A percentile compares a stretch with the other conserved stretches of the same genome.
phyloP scores from a whole-genome alignment of 73 alveolate species.

The Blepharisma stoltei region DNA sequence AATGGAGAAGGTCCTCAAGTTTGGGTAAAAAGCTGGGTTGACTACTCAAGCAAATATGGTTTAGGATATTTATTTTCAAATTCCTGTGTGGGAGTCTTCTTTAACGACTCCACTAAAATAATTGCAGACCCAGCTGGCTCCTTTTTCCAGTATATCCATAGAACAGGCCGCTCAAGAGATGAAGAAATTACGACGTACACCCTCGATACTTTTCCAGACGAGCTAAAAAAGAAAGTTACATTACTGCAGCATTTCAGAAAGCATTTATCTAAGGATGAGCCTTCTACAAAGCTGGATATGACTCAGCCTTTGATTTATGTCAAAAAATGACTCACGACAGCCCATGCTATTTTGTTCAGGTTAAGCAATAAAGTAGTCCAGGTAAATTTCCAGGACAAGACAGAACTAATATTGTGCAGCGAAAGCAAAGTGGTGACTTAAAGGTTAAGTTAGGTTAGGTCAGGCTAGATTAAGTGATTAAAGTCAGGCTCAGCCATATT shows the following conservation, averaged over 20 bases:
- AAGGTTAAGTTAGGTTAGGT: too few relatives aligned
- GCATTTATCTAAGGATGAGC: conserved; percentile 41
- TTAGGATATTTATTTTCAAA: conserved; percentile 48
- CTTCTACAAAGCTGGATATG: neutral
- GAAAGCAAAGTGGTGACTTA: conserved; percentile 93
- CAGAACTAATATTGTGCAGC: conserved; percentile 84
- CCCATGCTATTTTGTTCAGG: conserved; percentile 96
- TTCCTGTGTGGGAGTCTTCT: conserved; percentile 43
- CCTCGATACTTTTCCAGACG: conserved; percentile 46
- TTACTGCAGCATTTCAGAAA: conserved; percentile 46
- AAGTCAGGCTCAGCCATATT: too few relatives aligned
- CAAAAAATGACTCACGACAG: conserved; percentile 94
- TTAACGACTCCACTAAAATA: conserved; percentile 48
- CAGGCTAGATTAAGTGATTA: too few relatives aligned
- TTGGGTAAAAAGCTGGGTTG: conserved; percentile 56
- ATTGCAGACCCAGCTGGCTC: conserved; percentile 31
- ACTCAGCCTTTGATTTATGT: conserved; percentile 55
- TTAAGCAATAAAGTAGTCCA: conserved; percentile 93
- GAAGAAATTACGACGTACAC: conserved; percentile 42
- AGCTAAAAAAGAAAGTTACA: conserved; percentile 51
- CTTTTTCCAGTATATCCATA: conserved; percentile 40
- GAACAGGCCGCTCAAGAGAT: conserved; percentile 54
- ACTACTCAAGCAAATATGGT: conserved; percentile 57
- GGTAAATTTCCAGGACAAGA: conserved; percentile 92
- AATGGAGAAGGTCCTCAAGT: conserved; percentile 25